Percentiles rank a stretch among this genome's conserved stretches.
These are phyloP conservation scores for Blepharisma stoltei DNA, from an alignment of 73 alveolate genomes.

Conservation along the genomic window DNA sequence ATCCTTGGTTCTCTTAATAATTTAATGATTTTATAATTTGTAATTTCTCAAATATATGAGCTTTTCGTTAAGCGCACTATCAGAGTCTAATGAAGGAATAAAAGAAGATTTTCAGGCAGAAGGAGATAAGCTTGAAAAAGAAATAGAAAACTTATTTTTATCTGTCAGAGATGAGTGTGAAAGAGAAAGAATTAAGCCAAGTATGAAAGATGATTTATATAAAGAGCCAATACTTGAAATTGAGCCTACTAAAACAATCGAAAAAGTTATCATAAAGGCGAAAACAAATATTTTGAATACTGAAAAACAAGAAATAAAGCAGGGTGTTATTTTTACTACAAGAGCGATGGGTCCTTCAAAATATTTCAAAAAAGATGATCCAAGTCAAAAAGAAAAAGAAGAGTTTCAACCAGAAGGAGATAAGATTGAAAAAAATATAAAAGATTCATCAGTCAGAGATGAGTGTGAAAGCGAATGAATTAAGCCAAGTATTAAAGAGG, in stretches of 20 bases:
- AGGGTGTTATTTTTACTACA: not conserved
- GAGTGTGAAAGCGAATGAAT: not conserved
- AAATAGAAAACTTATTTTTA: constrained; percentile 1
- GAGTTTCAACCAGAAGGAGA: not conserved
- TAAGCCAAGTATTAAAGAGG: too few relatives aligned
- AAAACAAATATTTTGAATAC: not conserved
- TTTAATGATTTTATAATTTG: too few relatives aligned
- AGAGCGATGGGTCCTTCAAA: constrained; percentile 17
- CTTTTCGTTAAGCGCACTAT: too few relatives aligned
- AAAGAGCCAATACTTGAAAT: not conserved
- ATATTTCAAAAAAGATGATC: not conserved
- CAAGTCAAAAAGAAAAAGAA: not conserved
- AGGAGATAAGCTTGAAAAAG: not conserved
- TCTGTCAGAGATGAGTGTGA: constrained; percentile 18
- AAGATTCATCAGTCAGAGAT: not conserved
- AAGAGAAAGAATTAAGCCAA: not conserved
- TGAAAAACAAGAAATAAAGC: constrained; percentile 20
- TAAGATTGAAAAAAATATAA: not conserved
- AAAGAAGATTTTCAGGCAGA: not conserved
- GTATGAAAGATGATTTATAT: not conserved
- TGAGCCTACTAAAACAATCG: not conserved
- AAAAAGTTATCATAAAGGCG: not conserved
- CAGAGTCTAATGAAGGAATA: not conserved
- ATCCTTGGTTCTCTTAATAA: too few relatives aligned
- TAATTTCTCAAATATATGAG: too few relatives aligned